Conservation (phyloP, 1,139 yeast genomes). For the Debaryomyces singareniensis region DNA sequence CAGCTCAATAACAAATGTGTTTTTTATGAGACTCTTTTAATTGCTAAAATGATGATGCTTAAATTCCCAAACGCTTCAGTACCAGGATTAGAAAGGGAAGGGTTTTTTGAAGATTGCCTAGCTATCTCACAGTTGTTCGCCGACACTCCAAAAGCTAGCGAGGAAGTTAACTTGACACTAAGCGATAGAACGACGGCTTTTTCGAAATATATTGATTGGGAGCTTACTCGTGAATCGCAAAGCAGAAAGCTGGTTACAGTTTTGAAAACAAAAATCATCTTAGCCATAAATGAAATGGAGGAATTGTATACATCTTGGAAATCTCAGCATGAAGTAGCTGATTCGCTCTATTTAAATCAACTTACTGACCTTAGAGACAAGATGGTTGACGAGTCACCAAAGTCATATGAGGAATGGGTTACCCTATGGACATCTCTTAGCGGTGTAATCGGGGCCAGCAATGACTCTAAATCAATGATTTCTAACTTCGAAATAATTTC, state of each 20-base stretch:
- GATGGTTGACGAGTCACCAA: conserved; percentile 4
- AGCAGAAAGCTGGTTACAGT: neutral
- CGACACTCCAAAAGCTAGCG: too few relatives aligned
- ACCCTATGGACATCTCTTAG: conserved; percentile 42
- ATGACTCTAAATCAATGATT: conserved; percentile 17
- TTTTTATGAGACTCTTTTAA: neutral
- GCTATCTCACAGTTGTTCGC: neutral
- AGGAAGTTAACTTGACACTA: too few relatives aligned
- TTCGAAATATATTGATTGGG: neutral
- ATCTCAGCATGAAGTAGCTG: neutral
- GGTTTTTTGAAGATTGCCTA: neutral
- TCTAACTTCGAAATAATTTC: conserved; percentile 75
- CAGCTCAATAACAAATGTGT: neutral
- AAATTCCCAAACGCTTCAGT: neutral
- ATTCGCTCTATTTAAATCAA: neutral
- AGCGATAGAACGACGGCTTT: too few relatives aligned
- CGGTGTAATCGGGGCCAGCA: conserved; percentile 16
- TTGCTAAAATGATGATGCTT: neutral
- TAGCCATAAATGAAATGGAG: neutral
- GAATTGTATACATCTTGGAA: neutral
- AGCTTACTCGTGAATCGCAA: neutral
- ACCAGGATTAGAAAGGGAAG: conserved; percentile 1
- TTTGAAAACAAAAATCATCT: neutral
- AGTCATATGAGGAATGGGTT: conserved; percentile 34
- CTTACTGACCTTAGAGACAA: neutral